These are phyloP conservation scores for Nemania sp. DNA, from an alignment of 2,329 filamentous ascomycete species.

Conservation along the genomic window DNA sequence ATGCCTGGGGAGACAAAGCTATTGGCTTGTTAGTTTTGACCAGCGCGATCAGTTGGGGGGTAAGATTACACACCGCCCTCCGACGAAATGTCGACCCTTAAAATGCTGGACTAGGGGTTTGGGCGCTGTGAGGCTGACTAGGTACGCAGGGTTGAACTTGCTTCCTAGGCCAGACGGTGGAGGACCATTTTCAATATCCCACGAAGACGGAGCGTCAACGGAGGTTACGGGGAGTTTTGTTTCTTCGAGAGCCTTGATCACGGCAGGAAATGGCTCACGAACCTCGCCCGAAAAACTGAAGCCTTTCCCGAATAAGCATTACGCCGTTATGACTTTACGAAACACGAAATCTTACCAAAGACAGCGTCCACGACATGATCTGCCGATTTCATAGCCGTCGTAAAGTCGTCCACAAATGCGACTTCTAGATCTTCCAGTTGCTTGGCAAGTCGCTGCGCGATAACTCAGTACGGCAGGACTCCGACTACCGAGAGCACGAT, in stretches of 20 bases:
- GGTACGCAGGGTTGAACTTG: slow-evolving; percentile 80
- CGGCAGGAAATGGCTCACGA: slow-evolving; percentile 87
- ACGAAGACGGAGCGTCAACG: slow-evolving; percentile 93
- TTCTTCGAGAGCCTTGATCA: slow-evolving; percentile 81
- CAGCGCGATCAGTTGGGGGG: slow-evolving; percentile 13
- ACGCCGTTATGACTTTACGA: slow-evolving; percentile 30
- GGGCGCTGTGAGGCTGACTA: slow-evolving; percentile 92
- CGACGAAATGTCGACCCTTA: slow-evolving; percentile 88
- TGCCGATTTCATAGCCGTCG: slow-evolving; percentile 70
- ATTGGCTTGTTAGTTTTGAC: slow-evolving; percentile 41
- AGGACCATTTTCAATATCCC: slow-evolving; percentile 91
- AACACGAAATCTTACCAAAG: slow-evolving; percentile 72
- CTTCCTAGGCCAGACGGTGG: slow-evolving; percentile 81
- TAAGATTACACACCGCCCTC: slow-evolving; percentile 73
- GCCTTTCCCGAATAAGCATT: slow-evolving; percentile 59
- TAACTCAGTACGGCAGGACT: slow-evolving; percentile 32
- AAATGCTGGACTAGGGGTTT: slow-evolving; percentile 91
- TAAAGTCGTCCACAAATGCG: slow-evolving; percentile 86
- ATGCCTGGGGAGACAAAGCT: slow-evolving; percentile 84
- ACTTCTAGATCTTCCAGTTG: slow-evolving; percentile 87
- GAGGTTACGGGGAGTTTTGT: slow-evolving; percentile 83
- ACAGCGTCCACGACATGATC: slow-evolving; percentile 93
- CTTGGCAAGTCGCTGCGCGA: slow-evolving; percentile 76
- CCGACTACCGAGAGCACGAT: background rate
- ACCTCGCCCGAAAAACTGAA: slow-evolving; percentile 95